These are phyloP conservation scores for Colletotrichum sidae DNA, from an alignment of 2,329 filamentous ascomycete species.

Conservation along the genomic window DNA sequence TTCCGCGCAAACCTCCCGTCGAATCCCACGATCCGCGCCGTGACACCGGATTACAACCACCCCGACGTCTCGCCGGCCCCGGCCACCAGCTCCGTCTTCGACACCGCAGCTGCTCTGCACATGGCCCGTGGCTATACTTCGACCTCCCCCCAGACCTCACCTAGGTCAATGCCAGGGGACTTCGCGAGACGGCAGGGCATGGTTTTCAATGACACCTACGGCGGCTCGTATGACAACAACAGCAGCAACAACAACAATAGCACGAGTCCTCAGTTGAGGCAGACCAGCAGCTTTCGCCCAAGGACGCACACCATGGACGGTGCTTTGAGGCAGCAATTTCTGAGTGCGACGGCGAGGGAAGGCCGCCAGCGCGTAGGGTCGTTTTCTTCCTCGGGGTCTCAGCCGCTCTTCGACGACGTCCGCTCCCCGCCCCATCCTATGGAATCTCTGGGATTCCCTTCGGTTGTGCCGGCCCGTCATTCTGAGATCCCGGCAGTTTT, in stretches of 20 bases:
- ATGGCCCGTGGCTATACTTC: slow-evolving; percentile 48
- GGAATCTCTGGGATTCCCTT: slow-evolving; percentile 57
- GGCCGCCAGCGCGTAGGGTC: slow-evolving; percentile 76
- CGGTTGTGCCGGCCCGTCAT: slow-evolving; percentile 49
- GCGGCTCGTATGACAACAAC: slow-evolving; percentile 61
- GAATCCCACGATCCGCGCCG: slow-evolving; percentile 68
- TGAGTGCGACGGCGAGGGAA: slow-evolving; percentile 53
- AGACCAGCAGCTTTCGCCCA: slow-evolving; percentile 56
- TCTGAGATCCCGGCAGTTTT: slow-evolving; percentile 36
- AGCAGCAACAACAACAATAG: slow-evolving; percentile 53
- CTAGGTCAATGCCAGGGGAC: slow-evolving; percentile 58
- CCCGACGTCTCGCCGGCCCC: slow-evolving; percentile 23
- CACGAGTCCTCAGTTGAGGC: slow-evolving; percentile 48
- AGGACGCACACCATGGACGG: slow-evolving; percentile 71
- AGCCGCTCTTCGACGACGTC: slow-evolving; percentile 63
- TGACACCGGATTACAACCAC: slow-evolving; percentile 69
- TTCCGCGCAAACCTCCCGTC: slow-evolving; percentile 46
- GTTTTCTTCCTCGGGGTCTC: slow-evolving; percentile 72
- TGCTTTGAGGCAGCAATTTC: slow-evolving; percentile 60
- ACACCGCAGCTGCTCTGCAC: slow-evolving; percentile 27
- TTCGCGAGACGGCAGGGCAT: slow-evolving; percentile 67
- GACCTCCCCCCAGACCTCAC: slow-evolving; percentile 58
- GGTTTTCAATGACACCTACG: slow-evolving; percentile 69
- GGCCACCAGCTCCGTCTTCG: slow-evolving; percentile 28
- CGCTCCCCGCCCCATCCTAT: slow-evolving; percentile 53